Evolutionary conservation across 257 asterid species (phyloP).

Genomic region (Prunella vulgaris): DNA sequence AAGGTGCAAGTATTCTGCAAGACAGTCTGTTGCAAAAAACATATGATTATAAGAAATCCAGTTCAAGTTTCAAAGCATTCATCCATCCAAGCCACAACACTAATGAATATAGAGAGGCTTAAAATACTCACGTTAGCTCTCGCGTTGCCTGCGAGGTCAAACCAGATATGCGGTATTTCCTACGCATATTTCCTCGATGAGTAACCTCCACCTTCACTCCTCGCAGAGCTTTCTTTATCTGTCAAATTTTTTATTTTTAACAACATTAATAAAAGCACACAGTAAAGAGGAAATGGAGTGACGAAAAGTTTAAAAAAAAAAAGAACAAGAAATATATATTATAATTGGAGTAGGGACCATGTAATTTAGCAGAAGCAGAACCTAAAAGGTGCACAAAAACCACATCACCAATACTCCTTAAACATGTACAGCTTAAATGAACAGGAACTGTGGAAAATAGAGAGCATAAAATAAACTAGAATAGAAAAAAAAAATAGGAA

Average conservation of each 20-base stretch:
- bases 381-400: background rate
- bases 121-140: slow-evolving; percentile 67
- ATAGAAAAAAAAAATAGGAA: background rate
- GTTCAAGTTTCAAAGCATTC: background rate
- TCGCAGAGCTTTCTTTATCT: slow-evolving; percentile 92
- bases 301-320: background rate
- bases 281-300: background rate
- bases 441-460: background rate
- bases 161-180: slow-evolving; percentile 89
- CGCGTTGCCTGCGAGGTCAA: slow-evolving; percentile 91
- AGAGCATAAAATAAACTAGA: background rate
- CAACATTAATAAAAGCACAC: background rate
- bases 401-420: background rate
- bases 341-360: background rate
- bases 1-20: too few species aligned
- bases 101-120: background rate
- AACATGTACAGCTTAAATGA: background rate
- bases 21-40: background rate
- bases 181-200: slow-evolving; percentile 92
- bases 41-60: background rate
- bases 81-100: background rate
- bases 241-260: slow-evolving; percentile 7
- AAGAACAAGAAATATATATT: background rate
- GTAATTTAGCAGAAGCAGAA: background rate
- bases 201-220: slow-evolving; percentile 98